Percentiles rank a stretch among this genome's conserved stretches.
phyloP scores from a whole-genome alignment of 768 basidiomycete genomes.

The Suillus ampliporus region DNA sequence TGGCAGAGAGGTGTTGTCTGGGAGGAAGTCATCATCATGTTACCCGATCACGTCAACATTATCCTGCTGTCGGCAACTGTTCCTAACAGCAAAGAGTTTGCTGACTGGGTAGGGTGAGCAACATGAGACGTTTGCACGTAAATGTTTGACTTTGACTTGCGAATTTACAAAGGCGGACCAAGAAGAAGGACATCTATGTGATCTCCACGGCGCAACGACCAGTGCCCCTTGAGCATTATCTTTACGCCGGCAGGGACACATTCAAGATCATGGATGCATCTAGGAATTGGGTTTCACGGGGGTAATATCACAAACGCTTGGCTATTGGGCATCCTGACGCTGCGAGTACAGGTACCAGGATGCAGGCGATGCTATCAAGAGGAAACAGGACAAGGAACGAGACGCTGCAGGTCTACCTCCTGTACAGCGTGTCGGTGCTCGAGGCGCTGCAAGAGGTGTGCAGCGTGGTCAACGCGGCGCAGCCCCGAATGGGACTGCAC shows the following conservation, averaged over 20 bases:
- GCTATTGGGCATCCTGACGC: constrained; percentile 11
- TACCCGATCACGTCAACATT: constrained; percentile 98
- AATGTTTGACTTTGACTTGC: neutral
- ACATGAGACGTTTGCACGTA: neutral
- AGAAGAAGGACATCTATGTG: constrained; percentile 99
- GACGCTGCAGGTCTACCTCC: constrained; percentile 93
- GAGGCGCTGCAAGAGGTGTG: constrained; percentile 63
- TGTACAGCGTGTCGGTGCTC: constrained; percentile 82
- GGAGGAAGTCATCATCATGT: constrained; percentile 99
- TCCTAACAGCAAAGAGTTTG: constrained; percentile 97
- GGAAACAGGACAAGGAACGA: constrained; percentile 98
- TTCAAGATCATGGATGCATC: constrained; percentile 91
- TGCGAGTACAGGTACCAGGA: constrained; percentile 75
- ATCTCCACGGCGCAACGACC: constrained; percentile 96
- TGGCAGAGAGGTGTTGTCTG: constrained; percentile 94
- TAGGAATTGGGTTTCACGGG: constrained; percentile 72
- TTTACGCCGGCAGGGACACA: constrained; percentile 92
- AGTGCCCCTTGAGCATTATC: constrained; percentile 94
- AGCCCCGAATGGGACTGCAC: constrained; percentile 42
- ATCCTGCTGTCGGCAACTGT: constrained; percentile 97
- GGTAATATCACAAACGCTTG: constrained; percentile 52
- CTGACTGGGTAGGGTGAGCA: constrained; percentile 97
- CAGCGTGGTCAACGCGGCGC: constrained; percentile 57
- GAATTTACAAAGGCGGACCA: constrained; percentile 74
- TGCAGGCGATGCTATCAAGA: constrained; percentile 83